Conservation (phyloP, 1,284 basidiomycete species). For the Fomitopsis betulina region DNA sequence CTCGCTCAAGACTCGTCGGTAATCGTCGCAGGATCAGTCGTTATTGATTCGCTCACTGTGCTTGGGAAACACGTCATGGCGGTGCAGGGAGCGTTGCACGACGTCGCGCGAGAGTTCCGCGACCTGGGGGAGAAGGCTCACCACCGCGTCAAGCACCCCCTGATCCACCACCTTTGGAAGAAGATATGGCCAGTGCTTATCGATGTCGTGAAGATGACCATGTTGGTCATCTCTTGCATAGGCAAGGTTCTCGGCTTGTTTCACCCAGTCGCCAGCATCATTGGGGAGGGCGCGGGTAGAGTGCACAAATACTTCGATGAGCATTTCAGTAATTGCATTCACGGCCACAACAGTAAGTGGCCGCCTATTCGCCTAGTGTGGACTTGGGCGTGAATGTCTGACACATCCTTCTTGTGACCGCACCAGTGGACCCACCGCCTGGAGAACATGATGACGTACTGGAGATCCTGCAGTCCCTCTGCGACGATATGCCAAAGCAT, state of each 20-base stretch:
- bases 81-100: neutral
- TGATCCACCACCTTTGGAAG: neutral
- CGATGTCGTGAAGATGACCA: neutral
- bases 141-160: neutral
- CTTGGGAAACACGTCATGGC: neutral
- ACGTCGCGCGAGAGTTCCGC: neutral
- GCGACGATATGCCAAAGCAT: neutral
- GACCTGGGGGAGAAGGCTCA: neutral
- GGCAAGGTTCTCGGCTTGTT: neutral
- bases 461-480: neutral
- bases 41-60: neutral
- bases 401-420: neutral
- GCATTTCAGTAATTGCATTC: too few relatives aligned
- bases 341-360: neutral
- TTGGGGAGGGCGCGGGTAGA: neutral
- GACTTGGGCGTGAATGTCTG: too few relatives aligned
- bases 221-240: neutral
- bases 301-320: neutral
- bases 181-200: neutral
- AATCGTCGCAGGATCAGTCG: neutral
- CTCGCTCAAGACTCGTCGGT: neutral
- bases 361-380: neutral
- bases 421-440: too few relatives aligned
- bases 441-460: neutral
- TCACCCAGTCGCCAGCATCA: neutral